Evolutionary conservation across 176 grass and related monocot species (phyloP), one percentile per base, ranked within the genome.

Genomic region (Aegilops sharonensis): DNA sequence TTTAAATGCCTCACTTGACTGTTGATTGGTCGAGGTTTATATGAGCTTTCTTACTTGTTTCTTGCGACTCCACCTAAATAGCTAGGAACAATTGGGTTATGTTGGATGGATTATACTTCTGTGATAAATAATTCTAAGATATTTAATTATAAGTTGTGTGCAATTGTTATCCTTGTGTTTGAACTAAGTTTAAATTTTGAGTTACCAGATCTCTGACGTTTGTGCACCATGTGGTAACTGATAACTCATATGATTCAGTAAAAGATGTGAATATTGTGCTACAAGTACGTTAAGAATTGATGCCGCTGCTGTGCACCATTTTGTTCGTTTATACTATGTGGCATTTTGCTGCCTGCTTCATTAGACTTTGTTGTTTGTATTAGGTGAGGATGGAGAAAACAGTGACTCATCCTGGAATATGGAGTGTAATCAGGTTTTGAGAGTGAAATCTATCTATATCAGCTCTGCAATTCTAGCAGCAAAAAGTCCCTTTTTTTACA

Each of bases 401-500:
- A 94, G 87, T 18, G 88, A 99, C 9, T 90, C 89, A 68, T 93
- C 82, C 50, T 93, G 85, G 85, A 90, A 67, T 80, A 90, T 93
- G 94, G 92, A 89, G 62, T 94, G 88, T 69, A 89, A 91, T 88
- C 79, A 84, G 7, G 83, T 93, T 79, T 85, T 92, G 76, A 94
- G 89, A 88, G 94, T 96, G 32, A 91, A 94, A 64, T 92, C 92
- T 74, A 91, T 99, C 34, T 94, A 99, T 76, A 96, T 99, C 64
- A 99, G 94, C 78, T 99, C 97, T 72, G 97, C 97, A 39, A 99
- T 99, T 90, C 84, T 99, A 52, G 97, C 97, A 75, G 97, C 97
- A n/a, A 94, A 99, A 91, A 99, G 97, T 83, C 97, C 94, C 64
- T 99, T 99, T 78, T 99, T 99, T 89, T 99, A 90, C 72, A 99